phyloP scores from a whole-genome alignment of 2,329 filamentous ascomycete species.

The Curvularia verruculosa region DNA sequence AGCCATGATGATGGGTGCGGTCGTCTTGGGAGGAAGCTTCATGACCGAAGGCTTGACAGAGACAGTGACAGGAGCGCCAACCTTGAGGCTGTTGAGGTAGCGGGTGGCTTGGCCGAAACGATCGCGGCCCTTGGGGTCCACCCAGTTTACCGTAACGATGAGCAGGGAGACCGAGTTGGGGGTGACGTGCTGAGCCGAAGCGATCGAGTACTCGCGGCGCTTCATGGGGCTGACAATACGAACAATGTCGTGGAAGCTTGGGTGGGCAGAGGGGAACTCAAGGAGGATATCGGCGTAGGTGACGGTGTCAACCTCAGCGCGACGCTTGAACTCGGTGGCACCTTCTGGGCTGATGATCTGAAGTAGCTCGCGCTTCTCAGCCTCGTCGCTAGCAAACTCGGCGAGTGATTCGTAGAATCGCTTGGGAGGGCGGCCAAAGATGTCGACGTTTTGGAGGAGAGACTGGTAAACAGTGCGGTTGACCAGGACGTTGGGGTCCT shows the following conservation, averaged over 20 bases:
- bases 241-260: constrained; percentile 84
- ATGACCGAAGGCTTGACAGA: constrained; percentile 98
- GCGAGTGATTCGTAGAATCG: constrained; percentile 94
- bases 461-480: constrained; percentile 93
- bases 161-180: constrained; percentile 89
- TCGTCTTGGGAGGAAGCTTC: constrained; percentile 90
- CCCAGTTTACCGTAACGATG: constrained; percentile 97
- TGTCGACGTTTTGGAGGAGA: constrained; percentile 89
- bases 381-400: constrained; percentile 81
- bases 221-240: constrained; percentile 91
- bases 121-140: constrained; percentile 83
- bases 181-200: constrained; percentile 92
- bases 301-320: constrained; percentile 86
- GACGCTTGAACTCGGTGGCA: constrained; percentile 87
- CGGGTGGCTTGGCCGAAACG: constrained; percentile 92
- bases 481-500: constrained; percentile 75
- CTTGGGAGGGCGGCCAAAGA: constrained; percentile 96
- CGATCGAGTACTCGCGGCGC: constrained; percentile 98
- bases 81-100: constrained; percentile 77
- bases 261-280: constrained; percentile 88
- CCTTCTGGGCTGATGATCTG: constrained; percentile 76
- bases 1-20: constrained; percentile 96
- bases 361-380: constrained; percentile 80
- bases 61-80: constrained; percentile 82
- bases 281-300: constrained; percentile 90